Conservation (phyloP, 345 rosid genomes). For the Carallia brachiata region DNA sequence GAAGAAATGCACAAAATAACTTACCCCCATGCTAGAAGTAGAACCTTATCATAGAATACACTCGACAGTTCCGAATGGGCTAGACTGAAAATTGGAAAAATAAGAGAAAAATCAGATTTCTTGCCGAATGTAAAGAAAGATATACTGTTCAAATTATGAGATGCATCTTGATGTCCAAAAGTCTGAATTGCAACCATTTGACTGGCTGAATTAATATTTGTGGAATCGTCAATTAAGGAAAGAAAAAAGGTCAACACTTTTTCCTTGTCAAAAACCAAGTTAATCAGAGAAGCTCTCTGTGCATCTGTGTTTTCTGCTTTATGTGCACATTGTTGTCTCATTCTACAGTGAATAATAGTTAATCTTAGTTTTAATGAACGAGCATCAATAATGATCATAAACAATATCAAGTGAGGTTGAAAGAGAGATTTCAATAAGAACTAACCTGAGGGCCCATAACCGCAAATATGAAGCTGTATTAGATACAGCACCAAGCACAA, state of each 20-base stretch:
- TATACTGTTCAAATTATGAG: neutral
- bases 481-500: conserved; percentile 97
- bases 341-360: too few species aligned
- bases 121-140: neutral
- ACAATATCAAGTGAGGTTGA: neutral
- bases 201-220: too few species aligned
- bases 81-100: conserved; percentile 45
- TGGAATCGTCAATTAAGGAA: too few species aligned
- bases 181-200: neutral
- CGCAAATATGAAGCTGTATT: conserved; percentile 98
- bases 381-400: too few species aligned
- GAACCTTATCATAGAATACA: conserved; percentile 96
- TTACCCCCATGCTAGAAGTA: conserved; percentile 88
- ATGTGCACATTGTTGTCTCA: too few species aligned
- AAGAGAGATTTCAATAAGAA: neutral
- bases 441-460: conserved; percentile 93
- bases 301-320: too few species aligned
- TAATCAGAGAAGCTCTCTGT: too few species aligned
- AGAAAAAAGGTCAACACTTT: too few species aligned
- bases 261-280: too few species aligned
- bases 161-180: neutral
- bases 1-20: conserved; percentile 9
- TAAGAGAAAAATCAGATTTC: neutral
- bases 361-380: too few species aligned
- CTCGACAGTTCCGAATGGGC: conserved; percentile 94